These are phyloP conservation scores for Pichia thaimueangensis DNA, from an alignment of 805 yeast genomes.

Conservation along the genomic window DNA sequence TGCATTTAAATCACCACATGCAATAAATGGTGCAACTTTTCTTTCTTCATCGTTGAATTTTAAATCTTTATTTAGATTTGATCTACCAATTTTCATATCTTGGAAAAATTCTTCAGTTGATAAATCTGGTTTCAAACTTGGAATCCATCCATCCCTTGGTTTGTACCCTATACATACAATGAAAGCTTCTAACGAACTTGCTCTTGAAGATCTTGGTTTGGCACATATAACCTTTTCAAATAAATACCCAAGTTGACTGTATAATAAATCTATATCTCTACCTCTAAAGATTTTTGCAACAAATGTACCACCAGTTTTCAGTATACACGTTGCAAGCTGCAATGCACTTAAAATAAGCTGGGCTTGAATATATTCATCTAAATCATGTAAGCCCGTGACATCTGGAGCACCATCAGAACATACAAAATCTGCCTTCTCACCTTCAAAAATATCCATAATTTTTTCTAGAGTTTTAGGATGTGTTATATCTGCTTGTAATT, in stretches of 20 bases:
- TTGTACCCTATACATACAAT: constrained; percentile 84
- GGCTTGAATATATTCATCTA: constrained; percentile 95
- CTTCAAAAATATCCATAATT: constrained; percentile 78
- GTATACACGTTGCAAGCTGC: constrained; percentile 82
- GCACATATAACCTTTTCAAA: constrained; percentile 90
- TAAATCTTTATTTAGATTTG: constrained; percentile 40
- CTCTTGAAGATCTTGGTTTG: constrained; percentile 92
- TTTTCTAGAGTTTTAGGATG: constrained; percentile 81
- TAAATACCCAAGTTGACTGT: constrained; percentile 82
- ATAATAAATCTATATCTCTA: constrained; percentile 86
- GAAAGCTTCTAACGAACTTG: constrained; percentile 90
- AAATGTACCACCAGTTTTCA: constrained; percentile 86
- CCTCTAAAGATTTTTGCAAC: constrained; percentile 97
- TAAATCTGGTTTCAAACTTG: constrained; percentile 41
- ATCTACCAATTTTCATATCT: constrained; percentile 51
- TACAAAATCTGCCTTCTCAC: constrained; percentile 90
- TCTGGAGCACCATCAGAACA: constrained; percentile 99
- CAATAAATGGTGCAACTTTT: constrained; percentile 80
- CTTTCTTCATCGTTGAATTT: constrained; percentile 57
- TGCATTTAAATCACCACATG: constrained; percentile 84
- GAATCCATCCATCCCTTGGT: constrained; percentile 82
- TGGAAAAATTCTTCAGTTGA: constrained; percentile 83
- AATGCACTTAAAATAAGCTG: constrained; percentile 87
- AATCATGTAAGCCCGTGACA: constrained; percentile 93
- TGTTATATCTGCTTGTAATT: constrained; percentile 94